Percentiles rank a stretch among this genome's conserved stretches.
phyloP scores from a whole-genome alignment of 306 rosid species.

The Malus asiatica region DNA sequence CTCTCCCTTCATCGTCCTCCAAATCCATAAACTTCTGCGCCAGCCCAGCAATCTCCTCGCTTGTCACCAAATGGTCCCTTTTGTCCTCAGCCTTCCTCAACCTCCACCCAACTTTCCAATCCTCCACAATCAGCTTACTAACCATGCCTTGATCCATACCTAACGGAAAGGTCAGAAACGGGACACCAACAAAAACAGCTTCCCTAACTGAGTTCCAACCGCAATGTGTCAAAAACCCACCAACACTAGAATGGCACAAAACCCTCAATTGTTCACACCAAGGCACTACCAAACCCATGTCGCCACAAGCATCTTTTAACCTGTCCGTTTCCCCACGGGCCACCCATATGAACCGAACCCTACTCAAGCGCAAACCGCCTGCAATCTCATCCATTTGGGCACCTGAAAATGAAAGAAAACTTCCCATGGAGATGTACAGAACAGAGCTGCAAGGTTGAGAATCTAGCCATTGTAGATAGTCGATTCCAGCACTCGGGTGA shows the following conservation, averaged over 20 bases:
- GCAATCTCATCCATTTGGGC: constrained; percentile 47
- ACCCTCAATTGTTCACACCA: constrained; percentile 67
- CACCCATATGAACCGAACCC: constrained; percentile 44
- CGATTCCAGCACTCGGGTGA: too few relatives aligned
- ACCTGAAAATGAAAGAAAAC: background rate
- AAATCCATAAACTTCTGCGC: constrained; percentile 32
- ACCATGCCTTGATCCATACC: constrained; percentile 33
- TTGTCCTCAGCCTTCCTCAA: constrained; percentile 26
- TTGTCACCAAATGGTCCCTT: constrained; percentile 26
- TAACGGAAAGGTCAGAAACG: constrained; percentile 46
- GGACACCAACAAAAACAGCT: constrained; percentile 47
- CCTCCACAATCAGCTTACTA: constrained; percentile 33
- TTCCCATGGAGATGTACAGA: too few relatives aligned
- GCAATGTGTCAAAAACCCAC: constrained; percentile 57
- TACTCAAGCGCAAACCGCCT: constrained; percentile 21
- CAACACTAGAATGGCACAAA: constrained; percentile 36
- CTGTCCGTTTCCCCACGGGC: constrained; percentile 16
- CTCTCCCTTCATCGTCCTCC: constrained; percentile 25
- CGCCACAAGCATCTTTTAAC: constrained; percentile 29
- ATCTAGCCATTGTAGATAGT: too few relatives aligned
- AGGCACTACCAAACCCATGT: constrained; percentile 25
- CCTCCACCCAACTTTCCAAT: constrained; percentile 55
- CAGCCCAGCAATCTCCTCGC: constrained; percentile 24
- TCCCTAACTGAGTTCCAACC: constrained; percentile 59
- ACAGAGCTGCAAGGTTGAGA: too few relatives aligned